These are phyloP conservation scores for Phyllosticta citriasiana DNA, from an alignment of 2,329 filamentous ascomycete species.

Conservation along the genomic window DNA sequence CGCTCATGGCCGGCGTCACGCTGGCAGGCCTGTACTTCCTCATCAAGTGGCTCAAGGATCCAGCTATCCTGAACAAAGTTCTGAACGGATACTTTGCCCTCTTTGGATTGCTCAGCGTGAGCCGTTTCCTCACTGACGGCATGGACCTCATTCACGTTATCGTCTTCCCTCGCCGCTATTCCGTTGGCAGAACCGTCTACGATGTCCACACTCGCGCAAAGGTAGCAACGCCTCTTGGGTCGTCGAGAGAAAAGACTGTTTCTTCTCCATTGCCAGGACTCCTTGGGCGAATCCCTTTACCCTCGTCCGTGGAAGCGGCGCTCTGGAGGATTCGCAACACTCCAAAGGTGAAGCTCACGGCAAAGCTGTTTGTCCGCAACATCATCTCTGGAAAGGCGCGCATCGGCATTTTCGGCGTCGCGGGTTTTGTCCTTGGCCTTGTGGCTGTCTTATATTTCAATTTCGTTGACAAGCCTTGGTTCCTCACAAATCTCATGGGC, in stretches of 20 bases:
- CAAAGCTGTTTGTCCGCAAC: slow-evolving; percentile 47
- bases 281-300: slow-evolving; percentile 38
- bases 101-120: slow-evolving; percentile 68
- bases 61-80: slow-evolving; percentile 70
- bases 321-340: slow-evolving; percentile 43
- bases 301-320: slow-evolving; percentile 20
- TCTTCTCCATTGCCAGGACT: slow-evolving; percentile 44
- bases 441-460: slow-evolving; percentile 54
- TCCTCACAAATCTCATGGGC: slow-evolving; percentile 75
- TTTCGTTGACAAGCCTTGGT: slow-evolving; percentile 52
- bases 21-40: slow-evolving; percentile 74
- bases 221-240: not conserved
- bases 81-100: slow-evolving; percentile 74
- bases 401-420: slow-evolving; percentile 43
- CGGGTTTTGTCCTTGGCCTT: slow-evolving; percentile 47
- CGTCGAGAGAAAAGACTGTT: slow-evolving; percentile 13
- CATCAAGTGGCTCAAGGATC: slow-evolving; percentile 80
- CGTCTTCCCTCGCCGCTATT: slow-evolving; percentile 65
- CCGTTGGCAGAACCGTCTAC: slow-evolving; percentile 40
- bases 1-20: slow-evolving; percentile 61
- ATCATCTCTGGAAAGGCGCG: slow-evolving; percentile 40
- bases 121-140: slow-evolving; percentile 62
- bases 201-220: slow-evolving; percentile 24
- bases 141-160: slow-evolving; percentile 56
- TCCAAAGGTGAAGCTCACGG: slow-evolving; percentile 40